These are phyloP conservation scores for Solanum hybrid DNA, from an alignment of 305 asterid genomes.

Conservation along the genomic window DNA sequence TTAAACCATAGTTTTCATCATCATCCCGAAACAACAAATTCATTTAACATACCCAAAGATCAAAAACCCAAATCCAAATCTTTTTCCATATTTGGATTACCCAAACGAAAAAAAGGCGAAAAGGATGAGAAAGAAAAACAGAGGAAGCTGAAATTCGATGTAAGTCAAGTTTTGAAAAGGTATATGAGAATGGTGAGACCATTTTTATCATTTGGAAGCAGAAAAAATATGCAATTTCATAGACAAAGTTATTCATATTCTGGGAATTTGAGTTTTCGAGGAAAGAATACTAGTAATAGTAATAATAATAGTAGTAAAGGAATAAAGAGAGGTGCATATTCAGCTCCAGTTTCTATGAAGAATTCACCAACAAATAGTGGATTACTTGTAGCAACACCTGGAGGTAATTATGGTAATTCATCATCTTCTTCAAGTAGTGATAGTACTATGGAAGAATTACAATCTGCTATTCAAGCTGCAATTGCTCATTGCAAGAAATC, in stretches of 20 bases:
- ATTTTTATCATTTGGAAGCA: constrained; percentile 30
- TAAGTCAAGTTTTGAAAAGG: constrained; percentile 40
- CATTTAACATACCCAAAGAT: constrained; percentile 3
- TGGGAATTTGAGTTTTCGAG: constrained; percentile 47
- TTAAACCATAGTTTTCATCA: not conserved
- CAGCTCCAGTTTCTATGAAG: constrained; percentile 55
- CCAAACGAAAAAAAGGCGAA: constrained; percentile 34
- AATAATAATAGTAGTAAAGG: constrained; percentile 16
- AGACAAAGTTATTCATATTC: constrained; percentile 42
- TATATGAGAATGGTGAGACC: constrained; percentile 59
- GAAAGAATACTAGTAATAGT: constrained; percentile 4
- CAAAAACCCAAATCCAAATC: constrained; percentile 43
- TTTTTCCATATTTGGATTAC: constrained; percentile 43
- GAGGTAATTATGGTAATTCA: not conserved
- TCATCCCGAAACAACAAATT: constrained; percentile 2
- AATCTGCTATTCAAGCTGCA: constrained; percentile 70
- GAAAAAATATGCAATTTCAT: constrained; percentile 20
- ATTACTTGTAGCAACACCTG: constrained; percentile 23
- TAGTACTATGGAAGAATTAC: constrained; percentile 65
- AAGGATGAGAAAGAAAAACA: constrained; percentile 25
- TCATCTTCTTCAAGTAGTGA: constrained; percentile 23
- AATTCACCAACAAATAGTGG: constrained; percentile 60
- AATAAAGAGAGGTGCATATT: constrained; percentile 30
- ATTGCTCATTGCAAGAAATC: constrained; percentile 77
- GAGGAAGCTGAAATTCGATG: constrained; percentile 39